Conservation (phyloP, 345 rosid species). For the Aquilaria malaccensis region DNA sequence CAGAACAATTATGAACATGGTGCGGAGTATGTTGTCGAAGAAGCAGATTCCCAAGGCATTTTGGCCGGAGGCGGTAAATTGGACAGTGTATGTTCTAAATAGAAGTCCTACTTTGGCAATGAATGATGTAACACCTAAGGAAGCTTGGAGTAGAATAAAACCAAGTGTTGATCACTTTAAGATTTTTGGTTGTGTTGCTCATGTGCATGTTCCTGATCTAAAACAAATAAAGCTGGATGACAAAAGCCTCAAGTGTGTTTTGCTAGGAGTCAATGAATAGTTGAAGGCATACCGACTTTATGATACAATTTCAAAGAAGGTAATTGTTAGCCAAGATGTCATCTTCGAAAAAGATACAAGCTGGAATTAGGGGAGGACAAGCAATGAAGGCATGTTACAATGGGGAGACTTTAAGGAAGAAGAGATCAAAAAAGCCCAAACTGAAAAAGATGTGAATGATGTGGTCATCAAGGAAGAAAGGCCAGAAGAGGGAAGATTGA, state of each 20-base stretch:
- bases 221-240: slow-evolving; percentile 1
- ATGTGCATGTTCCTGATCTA: background rate
- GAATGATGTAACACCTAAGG: background rate
- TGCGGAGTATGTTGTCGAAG: background rate
- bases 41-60: background rate
- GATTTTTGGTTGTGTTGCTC: too few species aligned
- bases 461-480: background rate
- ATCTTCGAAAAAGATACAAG: background rate
- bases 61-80: slow-evolving; percentile 11
- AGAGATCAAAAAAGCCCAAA: too few species aligned
- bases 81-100: slow-evolving; percentile 6
- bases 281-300: slow-evolving; percentile 1
- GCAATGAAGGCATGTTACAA: background rate
- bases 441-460: background rate
- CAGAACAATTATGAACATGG: background rate
- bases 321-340: slow-evolving; percentile 3
- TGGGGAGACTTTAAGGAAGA: too few species aligned
- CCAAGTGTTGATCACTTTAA: too few species aligned
- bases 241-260: background rate
- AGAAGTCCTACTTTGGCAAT: background rate
- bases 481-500: background rate
- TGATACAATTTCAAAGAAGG: too few species aligned
- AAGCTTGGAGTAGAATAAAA: too few species aligned
- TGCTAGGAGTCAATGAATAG: background rate
- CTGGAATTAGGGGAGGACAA: background rate